These are phyloP conservation scores for Eruca vesicaria DNA, from an alignment of 441 rosid species.

Conservation along the genomic window DNA sequence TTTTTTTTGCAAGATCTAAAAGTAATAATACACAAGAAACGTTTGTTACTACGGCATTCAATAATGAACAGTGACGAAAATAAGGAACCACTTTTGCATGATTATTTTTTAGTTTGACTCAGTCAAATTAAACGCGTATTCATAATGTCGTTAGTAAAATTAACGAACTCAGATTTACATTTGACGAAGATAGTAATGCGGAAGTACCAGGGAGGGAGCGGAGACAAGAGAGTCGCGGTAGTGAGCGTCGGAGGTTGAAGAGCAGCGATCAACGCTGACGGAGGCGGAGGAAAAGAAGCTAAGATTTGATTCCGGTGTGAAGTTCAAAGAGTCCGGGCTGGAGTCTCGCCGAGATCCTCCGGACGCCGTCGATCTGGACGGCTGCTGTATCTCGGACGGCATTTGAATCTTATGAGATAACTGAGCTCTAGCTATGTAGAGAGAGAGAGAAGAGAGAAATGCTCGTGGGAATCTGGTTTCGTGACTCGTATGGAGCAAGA, in stretches of 20 bases:
- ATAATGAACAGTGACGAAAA: constrained; percentile 2
- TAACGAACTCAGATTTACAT: background rate
- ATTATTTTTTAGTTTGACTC: background rate
- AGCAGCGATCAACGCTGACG: constrained; percentile 89
- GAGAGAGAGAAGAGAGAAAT: background rate
- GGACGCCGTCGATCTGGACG: constrained; percentile 41
- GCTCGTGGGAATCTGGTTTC: constrained; percentile 17
- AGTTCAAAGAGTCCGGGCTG: constrained; percentile 82
- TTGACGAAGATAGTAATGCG: background rate
- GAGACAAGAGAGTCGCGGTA: constrained; percentile 70
- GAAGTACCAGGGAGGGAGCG: constrained; percentile 64
- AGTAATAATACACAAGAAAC: background rate
- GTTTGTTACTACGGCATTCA: background rate
- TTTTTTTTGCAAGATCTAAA: constrained; percentile 15
- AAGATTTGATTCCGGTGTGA: constrained; percentile 76
- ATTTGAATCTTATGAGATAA: constrained; percentile 31
- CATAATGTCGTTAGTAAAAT: background rate
- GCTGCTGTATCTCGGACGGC: constrained; percentile 57
- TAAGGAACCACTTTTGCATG: constrained; percentile 4
- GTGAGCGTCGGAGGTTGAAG: constrained; percentile 76
- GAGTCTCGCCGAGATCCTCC: constrained; percentile 53
- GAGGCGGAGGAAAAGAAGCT: constrained; percentile 91
- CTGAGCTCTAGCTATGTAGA: background rate
- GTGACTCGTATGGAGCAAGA: constrained; percentile 8
- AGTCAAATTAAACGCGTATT: background rate